A percentile compares a stretch with the other conserved stretches of the same genome.
Evolutionary conservation across 345 rosid genomes (phyloP).

Genomic region (Geranium brycei): DNA sequence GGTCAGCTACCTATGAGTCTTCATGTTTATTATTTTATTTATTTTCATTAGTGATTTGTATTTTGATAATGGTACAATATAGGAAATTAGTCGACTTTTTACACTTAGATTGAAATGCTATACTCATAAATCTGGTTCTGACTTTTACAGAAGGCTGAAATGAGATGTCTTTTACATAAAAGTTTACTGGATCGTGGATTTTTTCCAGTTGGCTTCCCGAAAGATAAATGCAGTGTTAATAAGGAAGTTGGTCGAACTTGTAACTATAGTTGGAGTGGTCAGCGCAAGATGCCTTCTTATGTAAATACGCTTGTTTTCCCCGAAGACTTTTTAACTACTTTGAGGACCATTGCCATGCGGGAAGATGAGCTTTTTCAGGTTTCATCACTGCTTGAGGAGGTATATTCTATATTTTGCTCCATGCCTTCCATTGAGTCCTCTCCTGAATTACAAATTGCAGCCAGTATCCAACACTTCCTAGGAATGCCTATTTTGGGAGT

Average conservation of each 20-base stretch:
- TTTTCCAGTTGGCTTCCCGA: slow-evolving; percentile 31
- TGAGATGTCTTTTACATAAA: slow-evolving; percentile 75
- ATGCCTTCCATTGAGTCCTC: neutral
- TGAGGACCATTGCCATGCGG: slow-evolving; percentile 74
- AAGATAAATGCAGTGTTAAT: slow-evolving; percentile 16
- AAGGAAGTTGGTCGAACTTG: slow-evolving; percentile 13
- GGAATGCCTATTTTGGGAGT: no score
- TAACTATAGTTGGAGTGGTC: slow-evolving; percentile 89
- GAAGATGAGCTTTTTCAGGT: slow-evolving; percentile 64
- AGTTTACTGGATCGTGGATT: slow-evolving; percentile 50
- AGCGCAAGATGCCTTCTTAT: slow-evolving; percentile 63
- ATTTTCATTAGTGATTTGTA: no score
- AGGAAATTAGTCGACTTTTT: no score
- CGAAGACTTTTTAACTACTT: slow-evolving; percentile 59
- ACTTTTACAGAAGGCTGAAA: slow-evolving; percentile 51
- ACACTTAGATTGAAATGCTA: neutral
- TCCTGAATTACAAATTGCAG: neutral
- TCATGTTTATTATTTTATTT: no score
- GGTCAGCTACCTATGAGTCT: slow-evolving; percentile 25
- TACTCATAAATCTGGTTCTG: neutral
- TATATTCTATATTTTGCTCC: slow-evolving; percentile 9
- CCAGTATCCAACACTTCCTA: no score
- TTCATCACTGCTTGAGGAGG: slow-evolving; percentile 76
- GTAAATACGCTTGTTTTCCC: slow-evolving; percentile 68
- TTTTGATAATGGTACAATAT: no score